A percentile compares a stretch with the other conserved stretches of the same genome.
Evolutionary conservation across 768 basidiomycete species (phyloP).

Genomic region (Auricularia sp.): DNA sequence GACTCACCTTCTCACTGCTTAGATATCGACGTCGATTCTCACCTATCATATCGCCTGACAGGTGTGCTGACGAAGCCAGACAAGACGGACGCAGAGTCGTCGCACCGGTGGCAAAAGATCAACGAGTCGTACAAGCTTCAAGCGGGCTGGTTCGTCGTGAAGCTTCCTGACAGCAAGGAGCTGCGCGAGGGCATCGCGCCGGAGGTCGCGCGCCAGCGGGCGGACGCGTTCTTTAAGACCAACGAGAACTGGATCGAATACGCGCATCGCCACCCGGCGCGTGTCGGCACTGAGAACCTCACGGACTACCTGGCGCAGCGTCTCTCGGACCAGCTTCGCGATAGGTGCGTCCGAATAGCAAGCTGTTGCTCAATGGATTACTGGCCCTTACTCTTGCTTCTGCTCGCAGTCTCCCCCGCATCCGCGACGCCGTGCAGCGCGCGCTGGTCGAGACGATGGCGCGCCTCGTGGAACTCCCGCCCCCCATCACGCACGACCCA

Average conservation of each 20-base stretch:
- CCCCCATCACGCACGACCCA: neutral
- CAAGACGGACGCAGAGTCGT: constrained; percentile 33
- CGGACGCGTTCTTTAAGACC: constrained; percentile 43
- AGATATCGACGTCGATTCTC: neutral
- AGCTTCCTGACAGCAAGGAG: constrained; percentile 43
- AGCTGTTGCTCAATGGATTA: neutral
- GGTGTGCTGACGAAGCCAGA: constrained; percentile 64
- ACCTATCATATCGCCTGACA: neutral
- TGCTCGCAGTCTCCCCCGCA: neutral
- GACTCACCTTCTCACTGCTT: constrained; percentile 9
- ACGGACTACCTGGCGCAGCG: constrained; percentile 49
- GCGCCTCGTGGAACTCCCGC: neutral
- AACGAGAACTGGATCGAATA: neutral
- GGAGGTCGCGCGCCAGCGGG: constrained; percentile 46
- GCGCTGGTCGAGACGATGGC: neutral
- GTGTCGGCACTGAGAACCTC: constrained; percentile 39
- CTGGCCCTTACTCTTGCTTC: neutral
- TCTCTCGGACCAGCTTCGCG: constrained; percentile 52
- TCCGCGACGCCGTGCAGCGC: neutral
- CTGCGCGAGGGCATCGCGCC: constrained; percentile 45
- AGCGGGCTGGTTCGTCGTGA: constrained; percentile 53
- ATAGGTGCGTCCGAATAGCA: constrained; percentile 31
- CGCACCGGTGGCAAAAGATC: constrained; percentile 40
- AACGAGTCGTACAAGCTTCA: constrained; percentile 23
- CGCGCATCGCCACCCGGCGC: constrained; percentile 17